Evolutionary conservation across 2,329 filamentous ascomycete genomes (phyloP).

Genomic region (Colletotrichum sp.): DNA sequence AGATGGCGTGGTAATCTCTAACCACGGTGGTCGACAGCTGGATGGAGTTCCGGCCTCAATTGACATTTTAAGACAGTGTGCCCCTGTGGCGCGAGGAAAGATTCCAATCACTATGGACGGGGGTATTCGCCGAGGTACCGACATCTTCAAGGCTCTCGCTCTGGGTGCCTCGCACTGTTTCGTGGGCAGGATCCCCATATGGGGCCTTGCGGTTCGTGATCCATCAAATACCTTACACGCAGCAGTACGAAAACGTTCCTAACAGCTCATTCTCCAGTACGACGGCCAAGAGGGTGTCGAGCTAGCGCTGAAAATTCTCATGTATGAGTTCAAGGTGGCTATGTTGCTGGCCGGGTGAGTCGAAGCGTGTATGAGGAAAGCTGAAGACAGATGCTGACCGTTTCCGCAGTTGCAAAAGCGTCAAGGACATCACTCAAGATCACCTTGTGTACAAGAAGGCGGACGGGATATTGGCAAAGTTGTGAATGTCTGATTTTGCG

Average conservation of each 20-base stretch:
- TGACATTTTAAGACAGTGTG: constrained; percentile 54
- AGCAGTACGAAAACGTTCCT: not conserved
- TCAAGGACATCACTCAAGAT: constrained; percentile 16
- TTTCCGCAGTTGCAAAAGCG: constrained; percentile 16
- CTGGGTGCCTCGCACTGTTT: constrained; percentile 43
- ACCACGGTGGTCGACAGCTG: constrained; percentile 68
- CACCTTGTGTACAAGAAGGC: constrained; percentile 14
- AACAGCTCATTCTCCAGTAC: not conserved
- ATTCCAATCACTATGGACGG: constrained; percentile 62
- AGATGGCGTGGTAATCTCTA: constrained; percentile 72
- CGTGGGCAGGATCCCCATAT: constrained; percentile 4
- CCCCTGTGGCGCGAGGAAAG: constrained; percentile 14
- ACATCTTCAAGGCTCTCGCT: constrained; percentile 59
- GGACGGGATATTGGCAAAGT: constrained; percentile 18
- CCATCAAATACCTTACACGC: not conserved
- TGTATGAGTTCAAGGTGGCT: constrained; percentile 36
- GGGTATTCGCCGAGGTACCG: constrained; percentile 56
- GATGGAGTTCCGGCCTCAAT: constrained; percentile 41
- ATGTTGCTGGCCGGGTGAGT: constrained; percentile 26
- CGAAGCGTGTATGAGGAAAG: too few relatives aligned
- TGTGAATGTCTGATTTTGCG: not conserved
- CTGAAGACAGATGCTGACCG: not conserved
- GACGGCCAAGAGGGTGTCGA: constrained; percentile 38
- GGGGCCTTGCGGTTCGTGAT: constrained; percentile 4
- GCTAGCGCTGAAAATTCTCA: constrained; percentile 46